Evolutionary conservation across 139 green algal species (phyloP), one percentile per base, ranked within the genome.

Genomic region (Micromonas pusilla): DNA sequence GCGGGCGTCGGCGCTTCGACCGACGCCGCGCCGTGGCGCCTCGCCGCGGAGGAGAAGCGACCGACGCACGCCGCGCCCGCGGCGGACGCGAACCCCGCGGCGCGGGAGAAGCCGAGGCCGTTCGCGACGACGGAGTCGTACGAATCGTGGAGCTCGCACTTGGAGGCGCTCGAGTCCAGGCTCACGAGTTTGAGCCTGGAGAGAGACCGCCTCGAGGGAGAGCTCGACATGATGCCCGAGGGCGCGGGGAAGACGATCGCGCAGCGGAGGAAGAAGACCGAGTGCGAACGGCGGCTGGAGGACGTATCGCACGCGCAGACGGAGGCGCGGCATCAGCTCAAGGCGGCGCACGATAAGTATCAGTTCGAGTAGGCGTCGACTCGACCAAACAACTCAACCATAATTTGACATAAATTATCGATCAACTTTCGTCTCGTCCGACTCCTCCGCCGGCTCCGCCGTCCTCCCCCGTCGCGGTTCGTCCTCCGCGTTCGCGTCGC

Each of bases 241-340:
- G 68, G 68, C 37, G 68, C 68, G 2, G 68, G 68, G 2, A 23
- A 26, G n/a, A 63, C 36, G 34, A 75, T 75, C 34, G 19, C 28
- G 23, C 34, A 75, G 6, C 68, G 68, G 20, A n/a, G 53, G 37
- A 4, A 6, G 23, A 75, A 75, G 38, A 6, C 25, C 20, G 21
- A 26, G 34, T 34, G 21, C n/a, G 63, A 70, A 34, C 28, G 31
- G 21, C 63, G 63, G 31, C 31, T 70, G 31, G 2, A 36, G 2
- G 28, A 36, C 1, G n/a, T 70, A n/a, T 32, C 28, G 32, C 28
- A 36, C 2, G 63, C 23, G n/a, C 31, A 9, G 63, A 70, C 20
- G 20, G 21, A 36, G 3, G 63, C 63, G 3, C 28, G 45, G 45
- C 9, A 57, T 16, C 45, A 57, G 45, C 45, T 57, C 45, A 57